A percentile compares a stretch with the other conserved stretches of the same genome.
These are phyloP conservation scores for Suhomyces bribrorum DNA, from an alignment of 1,139 yeast genomes.

Conservation along the genomic window DNA sequence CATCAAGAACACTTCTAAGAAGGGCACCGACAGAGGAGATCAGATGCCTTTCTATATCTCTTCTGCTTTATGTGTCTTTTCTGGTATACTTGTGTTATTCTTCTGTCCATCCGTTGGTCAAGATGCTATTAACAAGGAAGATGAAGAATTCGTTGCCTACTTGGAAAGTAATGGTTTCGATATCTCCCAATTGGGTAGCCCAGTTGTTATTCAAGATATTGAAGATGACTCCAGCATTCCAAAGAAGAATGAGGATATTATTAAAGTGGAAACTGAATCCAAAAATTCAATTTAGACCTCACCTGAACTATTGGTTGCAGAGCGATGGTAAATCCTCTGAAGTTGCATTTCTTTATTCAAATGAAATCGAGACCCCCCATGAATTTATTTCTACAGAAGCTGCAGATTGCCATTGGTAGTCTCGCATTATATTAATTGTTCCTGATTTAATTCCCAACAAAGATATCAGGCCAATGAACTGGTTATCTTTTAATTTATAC, in stretches of 20 bases:
- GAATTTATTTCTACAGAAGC: too few species aligned
- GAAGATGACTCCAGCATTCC: slow-evolving; percentile 2
- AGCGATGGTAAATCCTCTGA: too few species aligned
- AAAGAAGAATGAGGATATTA: slow-evolving; percentile 7
- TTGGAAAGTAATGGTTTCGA: slow-evolving; percentile 62
- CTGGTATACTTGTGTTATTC: slow-evolving; percentile 69
- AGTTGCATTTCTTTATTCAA: too few species aligned
- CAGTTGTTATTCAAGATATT: slow-evolving; percentile 18
- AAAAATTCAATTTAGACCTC: slow-evolving; percentile 8
- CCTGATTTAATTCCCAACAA: too few species aligned
- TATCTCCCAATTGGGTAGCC: slow-evolving; percentile 48
- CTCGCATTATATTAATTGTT: too few species aligned
- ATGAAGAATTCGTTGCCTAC: slow-evolving; percentile 65
- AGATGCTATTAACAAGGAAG: slow-evolving; percentile 79
- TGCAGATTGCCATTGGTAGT: too few species aligned
- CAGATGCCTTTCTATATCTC: slow-evolving; percentile 84
- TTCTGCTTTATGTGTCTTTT: slow-evolving; percentile 70
- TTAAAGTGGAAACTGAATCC: slow-evolving; percentile 12
- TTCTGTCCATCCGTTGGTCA: slow-evolving; percentile 81
- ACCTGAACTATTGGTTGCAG: too few species aligned
- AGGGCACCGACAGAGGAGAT: slow-evolving; percentile 55
- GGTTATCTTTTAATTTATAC: too few species aligned
- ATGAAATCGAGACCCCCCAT: too few species aligned
- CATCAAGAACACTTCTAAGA: slow-evolving; percentile 40
- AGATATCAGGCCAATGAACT: too few species aligned